phyloP scores from a whole-genome alignment of 2,329 filamentous ascomycete species.

The Chaetomiaceae sp. region DNA sequence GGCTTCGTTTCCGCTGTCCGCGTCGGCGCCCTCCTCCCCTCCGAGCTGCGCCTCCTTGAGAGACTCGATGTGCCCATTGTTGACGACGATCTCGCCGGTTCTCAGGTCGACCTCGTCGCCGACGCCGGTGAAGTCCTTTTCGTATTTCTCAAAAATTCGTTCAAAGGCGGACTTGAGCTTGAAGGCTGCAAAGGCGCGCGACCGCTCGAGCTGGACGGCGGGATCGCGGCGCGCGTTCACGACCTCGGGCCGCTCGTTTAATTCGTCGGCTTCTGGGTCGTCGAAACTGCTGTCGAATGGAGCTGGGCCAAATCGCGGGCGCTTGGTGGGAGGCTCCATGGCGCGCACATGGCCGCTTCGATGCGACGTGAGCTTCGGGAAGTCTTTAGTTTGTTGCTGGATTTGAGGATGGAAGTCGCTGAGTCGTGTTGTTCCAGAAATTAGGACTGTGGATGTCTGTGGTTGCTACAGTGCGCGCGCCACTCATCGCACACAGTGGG shows the following conservation, averaged over 20 bases:
- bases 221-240: constrained; percentile 46
- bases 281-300: constrained; percentile 37
- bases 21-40: constrained; percentile 13
- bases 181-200: constrained; percentile 61
- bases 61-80: constrained; percentile 77
- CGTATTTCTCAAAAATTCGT: constrained; percentile 84
- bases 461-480: constrained; percentile 8
- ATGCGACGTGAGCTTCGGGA: not conserved
- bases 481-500: not conserved
- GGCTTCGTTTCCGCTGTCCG: not conserved
- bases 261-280: constrained; percentile 41
- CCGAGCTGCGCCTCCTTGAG: constrained; percentile 32
- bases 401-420: not conserved
- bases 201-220: constrained; percentile 54
- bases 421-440: not conserved
- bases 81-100: constrained; percentile 76
- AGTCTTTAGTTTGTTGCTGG: not conserved
- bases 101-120: constrained; percentile 86
- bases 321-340: constrained; percentile 59
- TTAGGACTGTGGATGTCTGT: not conserved
- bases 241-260: constrained; percentile 44
- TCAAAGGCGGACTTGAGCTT: constrained; percentile 82
- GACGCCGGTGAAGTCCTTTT: constrained; percentile 72
- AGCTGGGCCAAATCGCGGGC: constrained; percentile 49
- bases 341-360: constrained; percentile 12